Base-by-base conservation (phyloP, 352 stramenopile species). In the Phytopythium delawarense region DNA sequence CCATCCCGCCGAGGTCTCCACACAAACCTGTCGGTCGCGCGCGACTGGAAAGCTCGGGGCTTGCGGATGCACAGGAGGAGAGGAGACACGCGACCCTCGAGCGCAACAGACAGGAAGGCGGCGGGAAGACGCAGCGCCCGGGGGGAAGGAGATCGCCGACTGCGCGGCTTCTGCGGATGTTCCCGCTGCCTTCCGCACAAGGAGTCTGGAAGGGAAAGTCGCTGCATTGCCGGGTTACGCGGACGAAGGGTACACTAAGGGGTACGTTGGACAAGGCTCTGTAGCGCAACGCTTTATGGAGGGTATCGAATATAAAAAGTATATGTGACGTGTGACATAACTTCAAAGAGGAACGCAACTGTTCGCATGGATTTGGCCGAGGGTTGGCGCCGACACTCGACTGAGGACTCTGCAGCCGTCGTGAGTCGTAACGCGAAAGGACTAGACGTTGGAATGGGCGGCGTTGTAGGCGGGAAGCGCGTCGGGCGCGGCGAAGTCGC, bases 401-500 rank as follows among this genome's bases (percentile, higher is more conserved):
- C 25, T 28, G 25, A 28, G 25, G 25, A 28, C 25, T 28, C 25
- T 28, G 25, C 25, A 2, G 25, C 25, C 25, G 25, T 28, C 25
- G 25, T 2, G 25, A 28, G 25, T 28, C 25, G 25, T 28, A 1
- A 7, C 34, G 5, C 34, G 34, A 39, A 1, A 39, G 34, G 7
- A 32, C 49, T 55, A 23, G 28, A n/a, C 51, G 9, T 46, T 46
- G 51, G 30, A 12, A 16, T 13, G 15, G 51, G 51, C 20, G 20
- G 20, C 30, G 32, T 57, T 64, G 48, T 76, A 76, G 15, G 69
- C 65, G n/a, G 69, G 66, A 20, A 76, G 57, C 0, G 69, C 65
- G 32, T 73, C 65, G 15, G 60, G 72, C 48, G 72, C 60, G 60
- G 55, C n/a, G 51, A 86, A 84, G 58, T 70, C 74, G 60, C 79